phyloP scores from a whole-genome alignment of 306 rosid genomes.

The Boehmeria nivea region DNA sequence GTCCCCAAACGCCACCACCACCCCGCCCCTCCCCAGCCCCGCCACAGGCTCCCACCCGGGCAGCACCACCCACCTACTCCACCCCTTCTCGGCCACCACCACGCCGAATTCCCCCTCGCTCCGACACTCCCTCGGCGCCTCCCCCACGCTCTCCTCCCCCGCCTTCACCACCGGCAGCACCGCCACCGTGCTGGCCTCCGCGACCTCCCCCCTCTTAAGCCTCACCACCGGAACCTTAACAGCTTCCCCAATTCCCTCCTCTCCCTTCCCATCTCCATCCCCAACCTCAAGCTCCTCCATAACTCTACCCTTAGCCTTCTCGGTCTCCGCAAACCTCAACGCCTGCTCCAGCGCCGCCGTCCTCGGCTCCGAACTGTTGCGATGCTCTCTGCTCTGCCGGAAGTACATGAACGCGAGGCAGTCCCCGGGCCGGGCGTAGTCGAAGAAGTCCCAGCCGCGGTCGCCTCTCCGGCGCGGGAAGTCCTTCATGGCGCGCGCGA shows the following conservation, averaged over 20 bases:
- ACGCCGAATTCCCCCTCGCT: conserved; percentile 64
- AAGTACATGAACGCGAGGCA: conserved; percentile 64
- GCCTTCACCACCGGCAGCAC: conserved; percentile 69
- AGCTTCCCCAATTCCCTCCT: not conserved
- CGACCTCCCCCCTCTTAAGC: conserved; percentile 76
- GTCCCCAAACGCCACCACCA: conserved; percentile 60
- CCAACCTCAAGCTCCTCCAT: conserved; percentile 29
- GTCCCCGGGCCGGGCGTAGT: conserved; percentile 59
- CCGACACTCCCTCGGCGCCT: conserved; percentile 60
- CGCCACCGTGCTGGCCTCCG: conserved; percentile 58
- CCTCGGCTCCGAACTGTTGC: conserved; percentile 38
- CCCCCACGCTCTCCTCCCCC: conserved; percentile 38
- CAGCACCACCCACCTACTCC: conserved; percentile 81
- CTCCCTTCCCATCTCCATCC: not conserved
- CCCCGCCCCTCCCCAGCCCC: conserved; percentile 48
- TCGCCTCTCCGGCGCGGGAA: conserved; percentile 63
- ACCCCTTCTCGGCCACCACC: conserved; percentile 73
- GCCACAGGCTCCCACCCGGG: conserved; percentile 66
- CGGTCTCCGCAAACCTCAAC: conserved; percentile 39
- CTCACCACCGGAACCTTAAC: conserved; percentile 75
- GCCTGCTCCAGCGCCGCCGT: conserved; percentile 47
- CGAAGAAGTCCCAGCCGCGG: conserved; percentile 60
- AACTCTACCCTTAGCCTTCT: conserved; percentile 40
- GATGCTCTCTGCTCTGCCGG: conserved; percentile 58
- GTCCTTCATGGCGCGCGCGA: conserved; percentile 77